Base-by-base conservation (phyloP, 352 stramenopile species). In the Phytophthora europaea region DNA sequence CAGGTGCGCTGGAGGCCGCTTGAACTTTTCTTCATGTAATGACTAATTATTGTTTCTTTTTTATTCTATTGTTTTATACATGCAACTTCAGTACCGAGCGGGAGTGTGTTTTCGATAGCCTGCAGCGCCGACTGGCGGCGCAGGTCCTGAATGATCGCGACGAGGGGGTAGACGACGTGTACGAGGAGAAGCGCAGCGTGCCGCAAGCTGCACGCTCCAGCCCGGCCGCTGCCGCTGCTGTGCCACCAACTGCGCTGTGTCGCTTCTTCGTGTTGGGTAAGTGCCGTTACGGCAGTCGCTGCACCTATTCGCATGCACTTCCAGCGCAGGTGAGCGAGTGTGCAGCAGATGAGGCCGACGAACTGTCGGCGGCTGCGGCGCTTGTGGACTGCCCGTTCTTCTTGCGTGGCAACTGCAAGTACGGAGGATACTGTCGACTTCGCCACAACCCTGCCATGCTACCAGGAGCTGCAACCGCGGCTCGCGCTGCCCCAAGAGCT, bases 221-320 rank as follows among this genome's bases (percentile, higher is more conserved):
- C 23, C 33, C 31, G 18, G 60, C 38, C 10, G n/a, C 53, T 18
- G 62, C 38, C 20, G 52, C 40, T 18, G 63, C 38, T 40, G 38
- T 58, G 20, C 67, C 83, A 2, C 76, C 80, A 16, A 67, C 82
- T 12, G 59, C 70, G 50, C 79, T 94, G 16, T 94, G 87, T 31
- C 85, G 87, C 56, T 94, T 94, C 64, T 94, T 84, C 71, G 87
- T 94, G 71, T 73, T 94, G 16, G 87, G 84, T 31, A 94, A 92
- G 58, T 94, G 87, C 62, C 76, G 76, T 26, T 94, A 84, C 61
- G 87, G 86, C 20, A 93, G 84, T 52, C 83, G 78, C 52, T 94
- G 87, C 74, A 92, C 87, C 47, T 94, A 88, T 70, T 94, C 87
- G 22, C 87, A 94, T 70, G 22, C 61, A 23, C 54, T 92, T 7